Conservation (phyloP, 2,329 filamentous ascomycete genomes). For the Cyphellophora attinorum region DNA sequence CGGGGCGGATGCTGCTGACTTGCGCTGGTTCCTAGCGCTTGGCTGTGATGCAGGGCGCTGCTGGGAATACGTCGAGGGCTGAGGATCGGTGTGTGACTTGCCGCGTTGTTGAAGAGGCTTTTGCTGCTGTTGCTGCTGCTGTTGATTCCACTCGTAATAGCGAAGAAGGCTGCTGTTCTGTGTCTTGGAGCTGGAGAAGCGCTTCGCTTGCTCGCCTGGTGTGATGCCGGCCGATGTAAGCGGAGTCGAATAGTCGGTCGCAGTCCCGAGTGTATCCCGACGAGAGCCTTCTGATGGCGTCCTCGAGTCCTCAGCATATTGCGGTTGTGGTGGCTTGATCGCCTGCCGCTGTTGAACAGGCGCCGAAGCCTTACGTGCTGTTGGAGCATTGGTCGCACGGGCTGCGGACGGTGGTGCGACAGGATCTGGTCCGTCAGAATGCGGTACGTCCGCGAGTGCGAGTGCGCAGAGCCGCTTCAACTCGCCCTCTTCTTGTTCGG, state of each 20-base stretch:
- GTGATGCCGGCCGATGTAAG: constrained; percentile 19
- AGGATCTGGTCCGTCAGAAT: constrained; percentile 13
- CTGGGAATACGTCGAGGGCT: not conserved
- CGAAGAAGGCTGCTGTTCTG: not conserved
- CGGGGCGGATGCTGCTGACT: not conserved
- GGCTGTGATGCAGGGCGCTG: not conserved
- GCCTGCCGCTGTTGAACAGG: no score
- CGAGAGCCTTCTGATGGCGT: constrained; percentile 15
- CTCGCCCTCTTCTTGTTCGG: constrained; percentile 24
- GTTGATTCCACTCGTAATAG: not conserved
- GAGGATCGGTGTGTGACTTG: not conserved
- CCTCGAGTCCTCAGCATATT: constrained; percentile 9
- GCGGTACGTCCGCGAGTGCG: constrained; percentile 17
- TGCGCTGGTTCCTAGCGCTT: not conserved
- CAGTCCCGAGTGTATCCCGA: constrained; percentile 11
- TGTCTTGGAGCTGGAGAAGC: constrained; percentile 10
- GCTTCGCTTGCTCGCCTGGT: constrained; percentile 14
- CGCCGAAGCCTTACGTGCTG: no score
- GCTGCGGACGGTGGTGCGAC: no score
- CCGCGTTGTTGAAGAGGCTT: no score
- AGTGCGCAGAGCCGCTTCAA: constrained; percentile 26
- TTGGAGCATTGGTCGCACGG: no score
- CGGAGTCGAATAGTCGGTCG: constrained; percentile 15
- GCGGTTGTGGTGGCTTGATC: not conserved
- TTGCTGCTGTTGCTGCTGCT: no score